These are phyloP conservation scores for Pelargonium fulgidum DNA, from an alignment of 441 rosid genomes.

Conservation along the genomic window DNA sequence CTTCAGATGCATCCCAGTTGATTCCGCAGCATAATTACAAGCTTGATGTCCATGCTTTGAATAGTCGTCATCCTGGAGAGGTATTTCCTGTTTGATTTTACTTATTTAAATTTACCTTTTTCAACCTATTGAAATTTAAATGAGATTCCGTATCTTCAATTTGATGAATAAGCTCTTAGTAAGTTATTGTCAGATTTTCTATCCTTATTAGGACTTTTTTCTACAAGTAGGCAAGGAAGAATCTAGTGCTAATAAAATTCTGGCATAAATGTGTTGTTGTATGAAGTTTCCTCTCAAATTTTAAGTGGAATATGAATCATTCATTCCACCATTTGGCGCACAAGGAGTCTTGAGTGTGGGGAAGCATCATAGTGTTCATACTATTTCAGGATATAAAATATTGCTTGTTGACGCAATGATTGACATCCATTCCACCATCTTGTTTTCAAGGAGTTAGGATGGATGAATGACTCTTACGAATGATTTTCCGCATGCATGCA, in stretches of 20 bases:
- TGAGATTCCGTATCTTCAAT: not conserved
- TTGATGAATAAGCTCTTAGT: not conserved
- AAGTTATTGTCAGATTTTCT: not conserved
- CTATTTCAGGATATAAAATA: not conserved
- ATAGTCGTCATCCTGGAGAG: slow-evolving; percentile 92
- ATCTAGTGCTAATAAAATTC: too few relatives aligned
- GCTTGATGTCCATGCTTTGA: slow-evolving; percentile 83
- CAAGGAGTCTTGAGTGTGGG: too few relatives aligned
- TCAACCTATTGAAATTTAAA: too few relatives aligned
- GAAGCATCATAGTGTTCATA: not conserved
- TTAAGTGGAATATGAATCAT: too few relatives aligned
- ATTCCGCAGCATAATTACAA: slow-evolving; percentile 97
- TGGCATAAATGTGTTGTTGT: too few relatives aligned
- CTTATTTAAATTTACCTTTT: too few relatives aligned
- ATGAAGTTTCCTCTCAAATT: too few relatives aligned
- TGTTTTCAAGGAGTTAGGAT: not conserved
- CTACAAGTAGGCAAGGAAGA: not conserved
- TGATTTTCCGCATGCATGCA: slow-evolving; percentile 2
- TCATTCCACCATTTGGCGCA: too few relatives aligned
- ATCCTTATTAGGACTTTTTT: not conserved
- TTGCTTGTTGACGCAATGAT: not conserved
- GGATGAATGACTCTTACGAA: not conserved
- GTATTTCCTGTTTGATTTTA: slow-evolving; percentile 29
- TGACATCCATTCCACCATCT: not conserved
- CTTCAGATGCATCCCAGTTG: slow-evolving; percentile 70